Conservation (phyloP, 169 alveolate genomes). For the Plasmodium gaboni region DNA sequence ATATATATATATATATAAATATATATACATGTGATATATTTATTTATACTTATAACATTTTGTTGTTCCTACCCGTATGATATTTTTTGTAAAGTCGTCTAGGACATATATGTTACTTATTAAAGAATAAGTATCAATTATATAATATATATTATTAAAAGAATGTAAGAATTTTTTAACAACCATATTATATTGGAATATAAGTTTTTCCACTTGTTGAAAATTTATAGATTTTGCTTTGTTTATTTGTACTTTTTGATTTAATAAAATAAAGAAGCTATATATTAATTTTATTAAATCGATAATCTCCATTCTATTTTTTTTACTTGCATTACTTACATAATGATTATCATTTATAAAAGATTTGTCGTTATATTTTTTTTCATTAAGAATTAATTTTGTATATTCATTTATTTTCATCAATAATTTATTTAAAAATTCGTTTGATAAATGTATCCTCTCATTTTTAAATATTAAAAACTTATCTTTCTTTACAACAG, state of each 20-base stretch:
- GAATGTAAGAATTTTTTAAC: constrained; percentile 23
- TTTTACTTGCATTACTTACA: constrained; percentile 38
- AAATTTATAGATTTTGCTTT: constrained; percentile 12
- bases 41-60: background rate
- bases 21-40: background rate
- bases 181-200: constrained; percentile 36
- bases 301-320: constrained; percentile 34
- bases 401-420: constrained; percentile 19
- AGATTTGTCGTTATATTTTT: constrained; percentile 9
- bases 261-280: constrained; percentile 52
- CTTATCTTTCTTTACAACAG: constrained; percentile 9
- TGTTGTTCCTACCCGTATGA: constrained; percentile 26
- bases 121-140: constrained; percentile 52
- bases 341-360: background rate
- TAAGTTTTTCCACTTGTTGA: constrained; percentile 7
- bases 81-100: constrained; percentile 40
- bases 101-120: constrained; percentile 43
- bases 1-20: background rate
- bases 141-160: constrained; percentile 32
- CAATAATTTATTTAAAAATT: constrained; percentile 48
- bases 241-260: constrained; percentile 29
- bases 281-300: constrained; percentile 65
- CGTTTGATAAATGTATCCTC: constrained; percentile 37
- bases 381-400: constrained; percentile 13
- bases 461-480: constrained; percentile 37